phyloP scores from a whole-genome alignment of 208 protist genomes.

The Polymyxa betae region DNA sequence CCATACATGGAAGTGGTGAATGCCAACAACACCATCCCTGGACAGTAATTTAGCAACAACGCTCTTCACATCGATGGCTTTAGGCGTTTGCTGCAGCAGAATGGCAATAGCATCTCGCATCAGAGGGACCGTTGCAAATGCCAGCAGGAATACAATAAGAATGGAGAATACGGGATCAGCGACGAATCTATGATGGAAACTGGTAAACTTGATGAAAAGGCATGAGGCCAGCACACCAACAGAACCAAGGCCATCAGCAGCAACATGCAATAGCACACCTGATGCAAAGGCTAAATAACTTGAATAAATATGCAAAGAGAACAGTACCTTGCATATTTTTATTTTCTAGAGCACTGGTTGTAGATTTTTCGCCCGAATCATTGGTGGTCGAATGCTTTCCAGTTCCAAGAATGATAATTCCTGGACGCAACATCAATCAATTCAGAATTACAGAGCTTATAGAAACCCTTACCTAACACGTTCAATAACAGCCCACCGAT shows the following conservation, averaged over 20 bases:
- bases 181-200: neutral
- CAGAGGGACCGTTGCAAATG: neutral
- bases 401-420: neutral
- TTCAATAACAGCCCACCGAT: neutral
- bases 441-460: neutral
- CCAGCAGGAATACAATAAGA: neutral
- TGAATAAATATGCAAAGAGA: neutral
- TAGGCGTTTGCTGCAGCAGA: constrained; percentile 10
- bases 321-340: constrained; percentile 34
- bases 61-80: neutral
- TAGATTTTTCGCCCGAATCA: neutral
- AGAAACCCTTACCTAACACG: neutral
- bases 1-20: constrained; percentile 42
- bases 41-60: neutral
- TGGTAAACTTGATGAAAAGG: constrained; percentile 35
- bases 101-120: constrained; percentile 34
- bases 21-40: neutral
- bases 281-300: neutral
- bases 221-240: neutral
- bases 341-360: neutral
- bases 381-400: neutral
- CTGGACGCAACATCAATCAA: neutral
- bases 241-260: constrained; percentile 11
- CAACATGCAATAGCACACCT: constrained; percentile 29
- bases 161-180: constrained; percentile 32